Evolutionary conservation across 2,329 filamentous ascomycete genomes (phyloP).

Genomic region (Ceratocystis cacaofunesta): DNA sequence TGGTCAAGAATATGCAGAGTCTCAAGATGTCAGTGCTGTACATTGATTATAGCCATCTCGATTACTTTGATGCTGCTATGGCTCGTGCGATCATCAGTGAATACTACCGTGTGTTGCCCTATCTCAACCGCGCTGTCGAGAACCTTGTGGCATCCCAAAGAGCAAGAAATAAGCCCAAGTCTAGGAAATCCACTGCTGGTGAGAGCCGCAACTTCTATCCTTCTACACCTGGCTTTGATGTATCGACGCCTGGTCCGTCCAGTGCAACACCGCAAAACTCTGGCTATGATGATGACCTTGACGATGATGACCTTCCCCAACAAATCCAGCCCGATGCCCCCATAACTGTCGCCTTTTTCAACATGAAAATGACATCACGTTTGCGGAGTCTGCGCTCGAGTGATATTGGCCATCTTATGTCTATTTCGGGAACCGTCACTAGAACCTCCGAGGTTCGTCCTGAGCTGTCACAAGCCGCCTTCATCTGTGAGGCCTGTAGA

Average conservation of each 20-base stretch:
- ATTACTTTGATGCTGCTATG: conserved; percentile 60
- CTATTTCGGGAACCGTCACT: conserved; percentile 92
- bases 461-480: conserved; percentile 82
- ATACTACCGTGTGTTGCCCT: conserved; percentile 91
- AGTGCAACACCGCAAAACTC: conserved; percentile 15
- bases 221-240: conserved; percentile 12
- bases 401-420: conserved; percentile 84
- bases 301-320: conserved; percentile 38
- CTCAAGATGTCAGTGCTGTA: conserved; percentile 74
- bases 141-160: conserved; percentile 11
- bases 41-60: conserved; percentile 74
- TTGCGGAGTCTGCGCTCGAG: conserved; percentile 73
- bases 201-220: conserved; percentile 12
- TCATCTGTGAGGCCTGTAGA: conserved; percentile 78
- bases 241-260: conserved; percentile 14
- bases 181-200: conserved; percentile 8
- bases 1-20: conserved; percentile 61
- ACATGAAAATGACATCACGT: conserved; percentile 72
- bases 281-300: conserved; percentile 8
- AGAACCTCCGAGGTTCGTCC: conserved; percentile 93
- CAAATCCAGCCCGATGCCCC: conserved; percentile 61
- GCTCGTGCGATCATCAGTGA: conserved; percentile 76
- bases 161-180: conserved; percentile 4
- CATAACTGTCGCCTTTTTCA: conserved; percentile 86
- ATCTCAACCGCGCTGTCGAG: conserved; percentile 54